phyloP scores from a whole-genome alignment of 2,329 filamentous ascomycete genomes.

The Pseudocercospora fijiensis region DNA sequence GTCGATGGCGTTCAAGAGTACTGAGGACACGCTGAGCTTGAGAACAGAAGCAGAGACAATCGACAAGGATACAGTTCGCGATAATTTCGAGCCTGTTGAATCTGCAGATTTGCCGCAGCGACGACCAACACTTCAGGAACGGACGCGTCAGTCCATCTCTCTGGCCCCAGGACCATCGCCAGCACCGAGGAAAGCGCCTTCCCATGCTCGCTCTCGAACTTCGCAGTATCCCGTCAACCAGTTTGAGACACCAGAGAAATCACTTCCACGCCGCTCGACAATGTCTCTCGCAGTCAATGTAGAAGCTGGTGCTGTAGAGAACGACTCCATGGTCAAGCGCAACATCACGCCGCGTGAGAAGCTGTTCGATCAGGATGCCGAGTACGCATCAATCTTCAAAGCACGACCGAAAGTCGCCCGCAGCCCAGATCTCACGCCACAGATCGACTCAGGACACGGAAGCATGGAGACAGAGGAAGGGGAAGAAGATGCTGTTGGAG shows the following conservation, averaged over 20 bases:
- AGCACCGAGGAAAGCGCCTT: conserved; percentile 27
- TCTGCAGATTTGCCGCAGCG: background rate
- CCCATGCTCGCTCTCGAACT: conserved; percentile 38
- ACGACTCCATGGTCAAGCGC: conserved; percentile 20
- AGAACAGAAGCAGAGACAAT: background rate
- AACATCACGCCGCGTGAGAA: conserved; percentile 62
- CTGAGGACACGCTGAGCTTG: conserved; percentile 8
- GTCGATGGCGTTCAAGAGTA: conserved; percentile 43
- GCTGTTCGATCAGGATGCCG: conserved; percentile 67
- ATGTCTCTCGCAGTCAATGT: conserved; percentile 14
- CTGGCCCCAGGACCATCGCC: conserved; percentile 48
- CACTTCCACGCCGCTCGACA: conserved; percentile 19
- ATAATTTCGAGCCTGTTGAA: conserved; percentile 20
- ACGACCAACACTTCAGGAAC: conserved; percentile 64
- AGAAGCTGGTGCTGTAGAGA: background rate
- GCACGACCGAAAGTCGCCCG: conserved; percentile 76
- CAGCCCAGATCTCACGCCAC: conserved; percentile 56
- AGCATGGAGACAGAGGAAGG: conserved; percentile 6
- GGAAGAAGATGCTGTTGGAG: conserved; percentile 9
- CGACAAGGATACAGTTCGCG: background rate
- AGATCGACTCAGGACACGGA: conserved; percentile 11
- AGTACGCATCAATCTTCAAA: conserved; percentile 81
- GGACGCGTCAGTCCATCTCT: conserved; percentile 79
- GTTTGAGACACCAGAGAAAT: conserved; percentile 54
- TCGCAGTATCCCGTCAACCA: conserved; percentile 54